Evolutionary conservation across 495 filamentous ascomycete species (phyloP).

Genomic region (Xylaria venustula): DNA sequence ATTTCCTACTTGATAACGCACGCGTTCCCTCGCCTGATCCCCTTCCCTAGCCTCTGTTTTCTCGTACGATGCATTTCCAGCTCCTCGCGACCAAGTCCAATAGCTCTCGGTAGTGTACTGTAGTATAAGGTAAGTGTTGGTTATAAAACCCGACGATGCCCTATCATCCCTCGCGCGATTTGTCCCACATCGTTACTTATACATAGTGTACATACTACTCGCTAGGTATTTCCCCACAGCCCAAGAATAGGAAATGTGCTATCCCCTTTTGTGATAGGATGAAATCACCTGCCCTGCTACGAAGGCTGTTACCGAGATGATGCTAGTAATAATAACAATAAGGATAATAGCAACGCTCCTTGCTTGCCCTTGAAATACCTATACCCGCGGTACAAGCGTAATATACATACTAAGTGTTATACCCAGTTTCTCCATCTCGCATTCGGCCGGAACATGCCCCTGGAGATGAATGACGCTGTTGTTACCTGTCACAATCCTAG

Average conservation of each 20-base stretch:
- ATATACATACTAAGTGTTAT: too few species aligned
- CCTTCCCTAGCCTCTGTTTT: neutral
- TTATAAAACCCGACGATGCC: too few species aligned
- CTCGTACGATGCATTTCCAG: constrained; percentile 6
- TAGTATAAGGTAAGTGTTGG: too few species aligned
- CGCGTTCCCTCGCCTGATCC: neutral
- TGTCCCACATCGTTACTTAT: constrained; percentile 6
- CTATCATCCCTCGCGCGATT: neutral
- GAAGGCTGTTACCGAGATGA: neutral
- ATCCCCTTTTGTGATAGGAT: neutral
- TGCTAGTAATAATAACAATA: constrained; percentile 2
- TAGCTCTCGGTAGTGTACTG: neutral
- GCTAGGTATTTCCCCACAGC: constrained; percentile 3
- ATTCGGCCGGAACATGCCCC: neutral
- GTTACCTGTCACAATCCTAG: constrained; percentile 3
- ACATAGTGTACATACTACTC: too few species aligned
- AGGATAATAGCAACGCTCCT: neutral
- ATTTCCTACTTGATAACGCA: neutral
- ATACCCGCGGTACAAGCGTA: too few species aligned
- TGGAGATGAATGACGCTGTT: constrained; percentile 8
- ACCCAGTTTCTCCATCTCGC: neutral
- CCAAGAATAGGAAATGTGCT: constrained; percentile 12
- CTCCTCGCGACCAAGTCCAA: neutral
- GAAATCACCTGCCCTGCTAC: neutral
- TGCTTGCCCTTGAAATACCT: neutral